Conservation (phyloP, 2,329 filamentous ascomycete genomes). For the Penicillium brevicompactum region DNA sequence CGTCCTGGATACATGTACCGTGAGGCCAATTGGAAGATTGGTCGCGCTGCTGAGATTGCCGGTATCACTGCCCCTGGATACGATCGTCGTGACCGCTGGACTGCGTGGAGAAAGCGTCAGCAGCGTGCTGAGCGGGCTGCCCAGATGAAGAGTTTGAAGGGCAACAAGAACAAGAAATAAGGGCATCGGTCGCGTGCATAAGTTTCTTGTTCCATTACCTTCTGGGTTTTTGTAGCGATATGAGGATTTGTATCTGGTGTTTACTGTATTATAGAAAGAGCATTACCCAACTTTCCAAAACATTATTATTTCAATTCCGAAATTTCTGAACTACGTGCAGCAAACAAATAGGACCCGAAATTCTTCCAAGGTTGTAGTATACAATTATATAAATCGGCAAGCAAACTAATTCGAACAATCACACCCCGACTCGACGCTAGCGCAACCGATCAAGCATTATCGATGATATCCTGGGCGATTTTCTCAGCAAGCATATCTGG, state of each 20-base stretch:
- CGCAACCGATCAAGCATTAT: neutral
- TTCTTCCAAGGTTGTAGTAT: neutral
- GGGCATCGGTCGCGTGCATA: constrained; percentile 17
- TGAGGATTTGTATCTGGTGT: constrained; percentile 27
- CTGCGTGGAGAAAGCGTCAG: constrained; percentile 65
- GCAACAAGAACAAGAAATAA: constrained; percentile 48
- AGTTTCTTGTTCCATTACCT: constrained; percentile 22
- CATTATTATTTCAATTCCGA: neutral
- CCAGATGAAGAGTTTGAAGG: constrained; percentile 57
- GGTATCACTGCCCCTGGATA: constrained; percentile 59
- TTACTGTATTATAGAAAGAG: constrained; percentile 40
- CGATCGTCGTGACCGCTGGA: constrained; percentile 62
- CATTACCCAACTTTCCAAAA: constrained; percentile 7
- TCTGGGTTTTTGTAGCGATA: constrained; percentile 29
- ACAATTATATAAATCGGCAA: neutral
- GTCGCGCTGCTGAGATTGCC: constrained; percentile 62
- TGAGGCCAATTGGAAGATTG: constrained; percentile 69
- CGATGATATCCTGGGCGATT: constrained; percentile 19
- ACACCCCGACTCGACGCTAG: neutral
- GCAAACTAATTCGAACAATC: neutral
- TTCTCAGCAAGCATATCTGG: constrained; percentile 28
- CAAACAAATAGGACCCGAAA: neutral
- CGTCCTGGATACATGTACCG: constrained; percentile 65
- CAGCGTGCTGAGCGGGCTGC: constrained; percentile 53
- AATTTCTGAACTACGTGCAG: neutral